These are phyloP conservation scores for Botrytis elliptica DNA, from an alignment of 2,329 filamentous ascomycete genomes.

Conservation along the genomic window DNA sequence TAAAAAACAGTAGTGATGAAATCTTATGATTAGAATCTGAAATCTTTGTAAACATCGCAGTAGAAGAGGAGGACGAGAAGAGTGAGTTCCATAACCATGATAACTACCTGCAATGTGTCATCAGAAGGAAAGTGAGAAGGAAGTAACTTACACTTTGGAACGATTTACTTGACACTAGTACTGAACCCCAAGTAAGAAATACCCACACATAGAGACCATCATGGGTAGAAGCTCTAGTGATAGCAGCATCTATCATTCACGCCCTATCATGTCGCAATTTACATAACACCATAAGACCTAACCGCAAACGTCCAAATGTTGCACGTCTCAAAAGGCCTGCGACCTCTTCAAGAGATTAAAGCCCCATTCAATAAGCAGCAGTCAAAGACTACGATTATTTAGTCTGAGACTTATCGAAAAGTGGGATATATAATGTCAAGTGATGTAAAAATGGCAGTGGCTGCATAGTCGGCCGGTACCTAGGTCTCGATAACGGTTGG, in stretches of 20 bases:
- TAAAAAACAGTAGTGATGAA: background rate
- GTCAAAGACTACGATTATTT: background rate
- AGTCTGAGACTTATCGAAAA: background rate
- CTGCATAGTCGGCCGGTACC: background rate
- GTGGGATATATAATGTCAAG: background rate
- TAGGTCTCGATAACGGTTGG: background rate
- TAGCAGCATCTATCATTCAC: background rate
- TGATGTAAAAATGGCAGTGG: background rate
- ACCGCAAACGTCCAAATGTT: background rate
- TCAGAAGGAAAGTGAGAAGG: background rate
- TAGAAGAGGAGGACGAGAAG: background rate
- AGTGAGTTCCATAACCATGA: background rate
- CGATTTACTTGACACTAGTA: too few relatives aligned
- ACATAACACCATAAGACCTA: background rate
- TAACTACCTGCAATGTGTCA: background rate
- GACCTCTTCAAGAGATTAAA: background rate
- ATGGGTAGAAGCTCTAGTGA: background rate
- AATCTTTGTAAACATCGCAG: background rate
- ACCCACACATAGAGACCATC: background rate
- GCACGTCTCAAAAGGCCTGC: background rate
- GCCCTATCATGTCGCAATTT: background rate
- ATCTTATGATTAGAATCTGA: background rate
- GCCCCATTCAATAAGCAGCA: background rate
- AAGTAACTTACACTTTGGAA: background rate
- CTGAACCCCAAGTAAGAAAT: too few relatives aligned